These are phyloP conservation scores for Allium sativum DNA, from an alignment of 106 monocot species.

Conservation along the genomic window DNA sequence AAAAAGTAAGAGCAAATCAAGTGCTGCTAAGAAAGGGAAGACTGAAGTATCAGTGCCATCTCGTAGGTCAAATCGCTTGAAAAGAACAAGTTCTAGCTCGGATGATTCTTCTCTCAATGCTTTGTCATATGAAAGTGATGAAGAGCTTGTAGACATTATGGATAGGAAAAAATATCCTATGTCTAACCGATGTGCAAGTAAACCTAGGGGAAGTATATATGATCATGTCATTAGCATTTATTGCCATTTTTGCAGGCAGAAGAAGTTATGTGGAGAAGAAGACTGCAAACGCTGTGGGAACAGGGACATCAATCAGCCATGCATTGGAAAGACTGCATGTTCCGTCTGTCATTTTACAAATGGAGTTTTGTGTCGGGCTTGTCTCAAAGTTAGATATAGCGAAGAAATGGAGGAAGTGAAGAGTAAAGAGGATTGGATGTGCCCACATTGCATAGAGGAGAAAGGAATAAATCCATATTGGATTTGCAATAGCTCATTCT, in stretches of 20 bases:
- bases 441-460: slow-evolving; percentile 63
- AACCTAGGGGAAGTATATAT: too few relatives aligned
- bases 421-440: slow-evolving; percentile 58
- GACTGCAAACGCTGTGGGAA: slow-evolving; percentile 47
- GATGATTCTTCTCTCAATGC: too few relatives aligned
- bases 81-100: too few relatives aligned
- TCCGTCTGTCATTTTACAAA: slow-evolving; percentile 51
- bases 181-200: too few relatives aligned
- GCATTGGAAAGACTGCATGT: slow-evolving; percentile 63
- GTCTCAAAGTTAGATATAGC: slow-evolving; percentile 58
- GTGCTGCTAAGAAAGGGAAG: too few relatives aligned
- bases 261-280: slow-evolving; percentile 59
- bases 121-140: too few relatives aligned
- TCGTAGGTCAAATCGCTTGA: too few relatives aligned
- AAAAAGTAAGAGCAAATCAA: too few relatives aligned
- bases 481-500: slow-evolving; percentile 64
- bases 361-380: slow-evolving; percentile 57
- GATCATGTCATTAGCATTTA: too few relatives aligned
- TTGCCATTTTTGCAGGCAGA: slow-evolving; percentile 47
- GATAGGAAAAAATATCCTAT: too few relatives aligned
- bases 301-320: slow-evolving; percentile 36
- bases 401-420: slow-evolving; percentile 63
- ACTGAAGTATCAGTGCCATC: too few relatives aligned
- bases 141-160: too few relatives aligned
- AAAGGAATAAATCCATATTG: slow-evolving; percentile 51